Base-by-base conservation (phyloP, 228 moss, liverwort and hornwort species). In the Sphagnum magellanicum region DNA sequence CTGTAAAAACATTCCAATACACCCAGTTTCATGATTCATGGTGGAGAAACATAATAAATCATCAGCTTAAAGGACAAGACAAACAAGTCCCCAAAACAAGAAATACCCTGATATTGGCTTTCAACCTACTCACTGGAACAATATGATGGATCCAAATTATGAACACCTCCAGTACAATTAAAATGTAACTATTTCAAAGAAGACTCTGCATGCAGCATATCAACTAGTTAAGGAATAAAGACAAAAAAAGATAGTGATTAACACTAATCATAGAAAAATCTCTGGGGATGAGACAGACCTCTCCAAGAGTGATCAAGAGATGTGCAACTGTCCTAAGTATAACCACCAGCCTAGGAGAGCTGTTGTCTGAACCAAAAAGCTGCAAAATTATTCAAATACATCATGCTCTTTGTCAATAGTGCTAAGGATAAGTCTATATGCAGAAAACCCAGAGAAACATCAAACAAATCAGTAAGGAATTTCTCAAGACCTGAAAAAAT, bases 241-340 rank as follows among this genome's bases (percentile, higher is more conserved):
- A 64, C 17, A 13, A 11, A 4, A 64, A 11, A 64, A 64, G 47
- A 64, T 3, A 64, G 9, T 15, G 47, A 15, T 17, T 17, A 64
- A 64, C 4, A n/a, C 8, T 10, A 1, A 10, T 64, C 10, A 10
- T 46, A 64, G 10, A 11, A 46, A 32, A 32, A 32, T 32, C 32
- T 32, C 32, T 32, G 66, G 49, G 8, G 12, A 55, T 9, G 47
- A 66, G 16, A 32, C 67, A 67, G n/a, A 90, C 90, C 91, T 98
- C 98, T 77, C 98, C 98, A 55, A 98, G 86, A 71, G 94, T 98
- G 52, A 87, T 74, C 67, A 98, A 72, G 71, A 98, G 94, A 79
- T 98, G 90, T 52, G 98, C 84, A 60, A 94, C 73, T 67, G 90
- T 81, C 76, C 90, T 92, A 63, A 98, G 76, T 70, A 89, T 83